Base-by-base conservation (phyloP, 73 alveolate genomes). In the Loxodes magnus region DNA sequence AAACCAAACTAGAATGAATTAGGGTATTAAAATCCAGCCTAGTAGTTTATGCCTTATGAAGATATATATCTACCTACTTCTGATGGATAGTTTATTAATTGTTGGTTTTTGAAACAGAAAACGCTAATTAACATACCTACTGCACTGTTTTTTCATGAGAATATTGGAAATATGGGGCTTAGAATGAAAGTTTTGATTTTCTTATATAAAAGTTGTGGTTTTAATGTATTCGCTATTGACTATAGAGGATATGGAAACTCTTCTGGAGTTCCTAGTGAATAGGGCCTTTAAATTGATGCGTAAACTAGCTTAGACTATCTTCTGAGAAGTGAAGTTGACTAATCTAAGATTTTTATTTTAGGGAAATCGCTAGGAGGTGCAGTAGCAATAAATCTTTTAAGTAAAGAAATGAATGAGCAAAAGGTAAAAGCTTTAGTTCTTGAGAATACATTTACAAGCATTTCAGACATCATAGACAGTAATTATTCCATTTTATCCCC, bases 311-410 rank as follows among this genome's bases (percentile, higher is more conserved):
- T 87, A 20, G 65, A 72, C 20, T 82, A 31, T 49, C 73, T 80
- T 4, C 68, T 84, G 15, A 53, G 65, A 56, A 33, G 46, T 14
- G 93, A 82, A 39, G 66, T 87, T n/a, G 87, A 86, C 73, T 63
- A 57, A 6, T 36, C 53, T 0, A 73, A 74, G 42, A 62, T 93
- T 12, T 93, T 76, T 43, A 58, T 88, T 29, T 79, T 76, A 56
- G 99, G 99, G 0, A 72, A 79, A 35, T 77, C 90, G 17, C 64
- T 93, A 37, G 99, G 99, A 7, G 99, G 98, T 34, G 99, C 98
- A 33, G 97, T 93, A 2, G 93, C 99, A 4, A 75, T 76, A 17
- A 46, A 72, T 38, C 64, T 75, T 4, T 93, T 94, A 9, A 43
- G 35, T 56, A 37, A 46, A 36, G 63, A 37, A 46, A 14, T 41